phyloP scores from a whole-genome alignment of 31 red algal genomes.

The Asparagopsis taxiformis region DNA sequence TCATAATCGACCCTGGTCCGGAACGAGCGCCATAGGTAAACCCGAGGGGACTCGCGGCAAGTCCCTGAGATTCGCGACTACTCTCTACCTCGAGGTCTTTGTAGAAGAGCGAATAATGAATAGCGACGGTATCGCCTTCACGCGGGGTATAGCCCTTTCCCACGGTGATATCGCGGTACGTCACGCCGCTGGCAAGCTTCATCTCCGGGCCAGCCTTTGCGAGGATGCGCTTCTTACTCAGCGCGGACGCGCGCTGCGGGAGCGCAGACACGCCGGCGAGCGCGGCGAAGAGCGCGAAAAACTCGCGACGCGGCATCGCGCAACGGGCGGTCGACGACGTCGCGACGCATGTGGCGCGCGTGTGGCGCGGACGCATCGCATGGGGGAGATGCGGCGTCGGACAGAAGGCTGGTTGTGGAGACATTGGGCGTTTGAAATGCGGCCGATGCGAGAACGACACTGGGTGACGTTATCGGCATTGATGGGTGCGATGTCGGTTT shows the following conservation, averaged over 20 bases:
- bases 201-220: slow-evolving; percentile 52
- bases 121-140: slow-evolving; percentile 75
- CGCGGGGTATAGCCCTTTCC: slow-evolving; percentile 69
- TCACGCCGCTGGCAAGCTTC: slow-evolving; percentile 43
- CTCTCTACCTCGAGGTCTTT: slow-evolving; percentile 83
- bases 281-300: slow-evolving; percentile 32
- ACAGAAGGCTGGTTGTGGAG: no score
- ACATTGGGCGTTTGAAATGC: no score
- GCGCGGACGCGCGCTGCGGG: slow-evolving; percentile 23
- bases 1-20: slow-evolving; percentile 68
- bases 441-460: no score
- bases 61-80: slow-evolving; percentile 75
- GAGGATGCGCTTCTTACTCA: slow-evolving; percentile 75
- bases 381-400: no score
- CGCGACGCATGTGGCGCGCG: neutral
- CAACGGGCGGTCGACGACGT: neutral
- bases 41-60: slow-evolving; percentile 76
- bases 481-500: no score
- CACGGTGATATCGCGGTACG: slow-evolving; percentile 74
- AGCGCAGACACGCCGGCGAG: slow-evolving; percentile 8
- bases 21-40: slow-evolving; percentile 76
- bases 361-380: no score
- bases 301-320: slow-evolving; percentile 27
- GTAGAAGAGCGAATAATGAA: slow-evolving; percentile 85
- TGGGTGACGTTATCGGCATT: no score